Conservation (phyloP, 257 asterid genomes). For the Nicotiana attenuata region DNA sequence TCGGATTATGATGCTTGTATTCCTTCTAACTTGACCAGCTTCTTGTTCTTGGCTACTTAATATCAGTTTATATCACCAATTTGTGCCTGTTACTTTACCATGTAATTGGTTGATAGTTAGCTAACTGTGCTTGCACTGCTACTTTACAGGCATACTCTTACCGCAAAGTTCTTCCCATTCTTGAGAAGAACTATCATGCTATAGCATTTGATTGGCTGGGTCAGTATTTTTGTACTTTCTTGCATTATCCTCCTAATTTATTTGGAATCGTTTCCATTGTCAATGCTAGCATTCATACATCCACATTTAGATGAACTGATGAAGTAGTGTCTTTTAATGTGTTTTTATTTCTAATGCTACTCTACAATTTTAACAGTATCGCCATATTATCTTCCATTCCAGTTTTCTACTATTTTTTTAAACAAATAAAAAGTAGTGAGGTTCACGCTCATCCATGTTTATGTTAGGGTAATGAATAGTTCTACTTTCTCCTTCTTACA, state of each 20-base stretch:
- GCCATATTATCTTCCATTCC: background rate
- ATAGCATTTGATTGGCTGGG: slow-evolving; percentile 94
- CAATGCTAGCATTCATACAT: background rate
- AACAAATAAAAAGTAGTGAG: background rate
- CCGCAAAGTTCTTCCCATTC: slow-evolving; percentile 79
- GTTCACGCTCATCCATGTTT: background rate
- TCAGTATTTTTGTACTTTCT: slow-evolving; percentile 22
- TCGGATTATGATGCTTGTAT: background rate
- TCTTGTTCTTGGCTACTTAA: background rate
- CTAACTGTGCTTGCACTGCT: slow-evolving; percentile 2
- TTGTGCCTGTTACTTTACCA: background rate
- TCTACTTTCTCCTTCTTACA: slow-evolving; percentile 27
- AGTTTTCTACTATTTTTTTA: background rate
- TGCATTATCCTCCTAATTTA: background rate
- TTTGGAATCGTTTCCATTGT: background rate
- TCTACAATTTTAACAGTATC: background rate
- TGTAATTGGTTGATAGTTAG: background rate
- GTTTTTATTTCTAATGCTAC: background rate
- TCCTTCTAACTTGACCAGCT: background rate
- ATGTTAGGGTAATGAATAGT: background rate
- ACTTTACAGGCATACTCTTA: slow-evolving; percentile 76
- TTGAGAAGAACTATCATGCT: slow-evolving; percentile 65
- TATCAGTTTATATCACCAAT: background rate
- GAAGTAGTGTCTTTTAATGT: background rate
- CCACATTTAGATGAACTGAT: background rate